Evolutionary conservation across 163 green algal genomes (phyloP), one percentile per base, ranked within the genome.

Genomic region (Scenedesmus sp.): DNA sequence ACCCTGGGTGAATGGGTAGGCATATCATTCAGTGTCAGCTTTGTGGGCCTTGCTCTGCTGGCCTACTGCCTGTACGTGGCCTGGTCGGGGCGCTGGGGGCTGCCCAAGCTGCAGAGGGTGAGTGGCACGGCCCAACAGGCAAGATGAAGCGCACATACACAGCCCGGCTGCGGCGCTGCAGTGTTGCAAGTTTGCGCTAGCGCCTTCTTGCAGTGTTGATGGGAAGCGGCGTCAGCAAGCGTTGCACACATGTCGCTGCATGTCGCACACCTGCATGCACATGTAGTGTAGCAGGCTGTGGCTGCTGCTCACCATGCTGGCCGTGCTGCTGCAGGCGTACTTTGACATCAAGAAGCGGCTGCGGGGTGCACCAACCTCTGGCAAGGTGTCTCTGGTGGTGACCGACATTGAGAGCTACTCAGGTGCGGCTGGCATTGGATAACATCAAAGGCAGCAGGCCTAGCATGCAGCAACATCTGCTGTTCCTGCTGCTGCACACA

Each of bases 351-450:
- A 53, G 1, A 76, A 90, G 85, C 85, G 85, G 4, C 70, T 73
- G 24, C 2, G 46, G 5, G 85, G 85, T 18, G 44, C 44, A 33
- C 85, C 85, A 5, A 85, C 44, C 26, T 85, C 46, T 43, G 87
- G 87, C 30, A 79, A 78, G 40, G 35, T 92, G 16, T 86, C 89
- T 0, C 22, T 94, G 6, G 89, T 94, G 78, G 89, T 93, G 12
- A 94, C 92, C 9, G 92, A 94, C 92, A 94, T 94, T 16, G 92
- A 94, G 89, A 82, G 85, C 12, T 94, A 94, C 76, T 93, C 89
- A 35, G 89, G 92, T 93, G 61, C 49, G 88, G 9, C 0, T 16
- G 59, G 22, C 18, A 4, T 4, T 22, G 33, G 59, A 20, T 12
- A 9, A 9, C 0, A 6, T 35, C 3, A 2, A 72, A 35, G 13